phyloP scores from a whole-genome alignment of 768 basidiomycete genomes.

The Agrocybe pediades region DNA sequence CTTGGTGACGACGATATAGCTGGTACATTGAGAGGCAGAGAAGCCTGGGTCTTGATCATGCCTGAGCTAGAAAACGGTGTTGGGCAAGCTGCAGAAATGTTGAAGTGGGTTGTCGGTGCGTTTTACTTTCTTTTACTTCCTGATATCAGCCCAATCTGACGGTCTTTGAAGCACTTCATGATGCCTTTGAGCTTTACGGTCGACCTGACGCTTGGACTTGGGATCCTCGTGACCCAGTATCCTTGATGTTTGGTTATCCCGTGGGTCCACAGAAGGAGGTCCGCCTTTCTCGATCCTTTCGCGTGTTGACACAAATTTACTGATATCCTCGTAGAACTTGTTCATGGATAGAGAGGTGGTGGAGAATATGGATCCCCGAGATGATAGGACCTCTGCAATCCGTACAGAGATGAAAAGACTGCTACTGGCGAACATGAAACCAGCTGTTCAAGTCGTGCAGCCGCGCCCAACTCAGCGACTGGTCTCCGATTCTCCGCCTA shows the following conservation, averaged over 20 bases:
- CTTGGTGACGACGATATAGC: conserved; percentile 80
- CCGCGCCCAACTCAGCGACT: conserved; percentile 11
- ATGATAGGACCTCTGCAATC: conserved; percentile 74
- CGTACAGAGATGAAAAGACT: conserved; percentile 64
- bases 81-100: conserved; percentile 77
- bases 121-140: conserved; percentile 11
- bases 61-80: conserved; percentile 74
- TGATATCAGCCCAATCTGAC: conserved; percentile 14
- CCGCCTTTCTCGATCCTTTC: conserved; percentile 28
- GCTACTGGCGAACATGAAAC: conserved; percentile 64
- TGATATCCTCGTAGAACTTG: conserved; percentile 53
- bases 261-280: conserved; percentile 84
- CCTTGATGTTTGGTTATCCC: conserved; percentile 95
- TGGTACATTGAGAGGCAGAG: conserved; percentile 61
- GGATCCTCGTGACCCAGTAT: conserved; percentile 81
- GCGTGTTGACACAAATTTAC: conserved; percentile 6
- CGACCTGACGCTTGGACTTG: conserved; percentile 84
- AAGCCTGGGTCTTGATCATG: conserved; percentile 91
- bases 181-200: conserved; percentile 87
- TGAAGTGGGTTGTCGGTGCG: conserved; percentile 88
- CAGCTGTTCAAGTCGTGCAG: conserved; percentile 28
- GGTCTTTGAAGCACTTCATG: conserved; percentile 64
- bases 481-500: conserved; percentile 30
- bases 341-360: conserved; percentile 88
- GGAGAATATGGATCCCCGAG: conserved; percentile 73